phyloP scores from a whole-genome alignment of 177 flowering plant species.

The Tripterygium wilfordii region DNA sequence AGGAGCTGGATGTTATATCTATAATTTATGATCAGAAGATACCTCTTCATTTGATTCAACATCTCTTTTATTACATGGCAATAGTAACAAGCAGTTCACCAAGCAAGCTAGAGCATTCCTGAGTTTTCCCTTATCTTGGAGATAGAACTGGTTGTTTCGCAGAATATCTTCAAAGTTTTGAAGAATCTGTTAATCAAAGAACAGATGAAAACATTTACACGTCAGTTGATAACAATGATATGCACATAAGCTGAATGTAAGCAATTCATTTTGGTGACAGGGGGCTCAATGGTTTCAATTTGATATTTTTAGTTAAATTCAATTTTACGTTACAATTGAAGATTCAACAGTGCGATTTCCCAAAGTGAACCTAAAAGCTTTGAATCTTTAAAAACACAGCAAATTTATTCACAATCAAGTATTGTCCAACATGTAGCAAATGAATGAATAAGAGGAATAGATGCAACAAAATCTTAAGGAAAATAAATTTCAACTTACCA shows the following conservation, averaged over 20 bases:
- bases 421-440: too few species aligned
- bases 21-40: constrained; percentile 5
- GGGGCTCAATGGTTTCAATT: too few species aligned
- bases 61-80: constrained; percentile 41
- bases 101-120: constrained; percentile 60
- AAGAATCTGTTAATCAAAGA: constrained; percentile 47
- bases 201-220: neutral
- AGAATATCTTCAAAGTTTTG: constrained; percentile 67
- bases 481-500: too few species aligned
- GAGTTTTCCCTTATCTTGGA: constrained; percentile 69
- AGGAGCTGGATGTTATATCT: too few species aligned
- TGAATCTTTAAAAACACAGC: neutral
- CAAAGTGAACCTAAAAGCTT: neutral
- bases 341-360: too few species aligned
- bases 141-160: constrained; percentile 51
- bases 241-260: neutral
- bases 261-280: neutral
- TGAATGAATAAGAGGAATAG: too few species aligned
- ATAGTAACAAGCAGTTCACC: constrained; percentile 64
- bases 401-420: too few species aligned
- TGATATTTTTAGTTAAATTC: too few species aligned
- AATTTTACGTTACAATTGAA: too few species aligned
- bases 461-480: too few species aligned
- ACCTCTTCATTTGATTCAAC: constrained; percentile 38
- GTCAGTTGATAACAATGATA: neutral